Base-by-base conservation (phyloP, 2,329 filamentous ascomycete species). In the Microdochium paspali region DNA sequence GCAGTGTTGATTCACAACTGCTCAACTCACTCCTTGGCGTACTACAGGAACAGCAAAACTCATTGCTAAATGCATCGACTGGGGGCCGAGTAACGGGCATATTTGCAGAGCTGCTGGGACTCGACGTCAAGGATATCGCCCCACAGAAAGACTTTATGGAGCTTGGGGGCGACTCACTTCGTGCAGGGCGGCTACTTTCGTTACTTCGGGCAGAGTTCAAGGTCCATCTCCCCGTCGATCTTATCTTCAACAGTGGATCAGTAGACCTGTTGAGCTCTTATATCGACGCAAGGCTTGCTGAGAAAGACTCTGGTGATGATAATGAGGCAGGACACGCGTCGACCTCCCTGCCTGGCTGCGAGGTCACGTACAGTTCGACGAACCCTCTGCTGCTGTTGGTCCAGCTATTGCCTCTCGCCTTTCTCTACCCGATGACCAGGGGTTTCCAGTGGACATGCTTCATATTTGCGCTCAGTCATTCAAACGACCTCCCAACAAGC, bases 361-460 rank as follows among this genome's bases (percentile, higher is more conserved):
- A 61, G 13, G 57, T 67, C 49, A 69, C 66, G 0, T 63, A 64
- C 53, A 77, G 72, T 53, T 79, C 75, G 1, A 76, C 69, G 3
- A 72, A 71, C 45, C 68, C 68, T 1, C 53, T 70, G 12, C 60
- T 79, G 2, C 64, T 80, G 56, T 13, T 73, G 4, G 43, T 77
- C 3, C 74, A 80, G 50, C 66, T 79, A 10, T 45, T 76, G 0
- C 77, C 77, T 0, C 58, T 79, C 24, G 54, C 63, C 2, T 46
- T 78, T 1, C 53, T 79, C 35, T 77, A 73, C 51, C 77, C 77
- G 0, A 58, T 76, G 54, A 70, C 71, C 45, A 67, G 71, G 13
- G 74, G 70, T 0, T 61, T 73, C 28, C 71, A 73, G 46, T 79
- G 74, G 76, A 73, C 73, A 0, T 47, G 72, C 13, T 77, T 79